phyloP scores from a whole-genome alignment of 1,284 basidiomycete genomes.

The Pseudozyma tsukubaensis region DNA sequence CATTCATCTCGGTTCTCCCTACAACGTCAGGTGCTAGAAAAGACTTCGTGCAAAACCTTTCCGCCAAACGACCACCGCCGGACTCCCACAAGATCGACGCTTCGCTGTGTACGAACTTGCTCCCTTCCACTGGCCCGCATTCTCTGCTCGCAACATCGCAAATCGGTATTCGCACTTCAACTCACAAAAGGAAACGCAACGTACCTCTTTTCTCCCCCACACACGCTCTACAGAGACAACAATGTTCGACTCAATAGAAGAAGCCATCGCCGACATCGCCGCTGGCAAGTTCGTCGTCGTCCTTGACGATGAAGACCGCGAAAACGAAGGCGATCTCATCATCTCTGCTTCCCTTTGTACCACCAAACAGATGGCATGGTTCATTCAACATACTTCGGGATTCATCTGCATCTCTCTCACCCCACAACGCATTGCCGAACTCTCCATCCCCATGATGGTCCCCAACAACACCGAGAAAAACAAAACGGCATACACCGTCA shows the following conservation, averaged over 20 bases:
- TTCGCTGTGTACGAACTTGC: too few species aligned
- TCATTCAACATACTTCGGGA: slow-evolving; percentile 87
- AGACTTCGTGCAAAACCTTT: too few species aligned
- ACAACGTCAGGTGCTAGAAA: too few species aligned
- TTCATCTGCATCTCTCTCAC: slow-evolving; percentile 93
- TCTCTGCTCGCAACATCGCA: not conserved
- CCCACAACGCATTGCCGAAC: slow-evolving; percentile 78
- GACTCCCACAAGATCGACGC: too few species aligned
- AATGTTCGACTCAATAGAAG: slow-evolving; percentile 62
- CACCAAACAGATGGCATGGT: slow-evolving; percentile 98
- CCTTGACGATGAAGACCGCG: slow-evolving; percentile 67
- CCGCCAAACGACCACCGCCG: too few species aligned
- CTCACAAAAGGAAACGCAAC: not conserved
- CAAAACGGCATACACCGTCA: slow-evolving; percentile 96
- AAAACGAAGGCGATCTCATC: slow-evolving; percentile 68
- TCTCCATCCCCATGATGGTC: slow-evolving; percentile 95
- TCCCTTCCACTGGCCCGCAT: not conserved
- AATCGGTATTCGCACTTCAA: not conserved
- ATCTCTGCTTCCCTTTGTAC: slow-evolving; percentile 72
- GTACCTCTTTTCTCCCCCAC: not conserved
- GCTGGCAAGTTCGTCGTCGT: slow-evolving; percentile 66
- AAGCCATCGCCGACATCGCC: slow-evolving; percentile 52
- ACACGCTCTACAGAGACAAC: not conserved
- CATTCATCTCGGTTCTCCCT: not conserved
- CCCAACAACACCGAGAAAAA: slow-evolving; percentile 89